Conservation (phyloP, 345 rosid genomes). For the Camelina neglecta region DNA sequence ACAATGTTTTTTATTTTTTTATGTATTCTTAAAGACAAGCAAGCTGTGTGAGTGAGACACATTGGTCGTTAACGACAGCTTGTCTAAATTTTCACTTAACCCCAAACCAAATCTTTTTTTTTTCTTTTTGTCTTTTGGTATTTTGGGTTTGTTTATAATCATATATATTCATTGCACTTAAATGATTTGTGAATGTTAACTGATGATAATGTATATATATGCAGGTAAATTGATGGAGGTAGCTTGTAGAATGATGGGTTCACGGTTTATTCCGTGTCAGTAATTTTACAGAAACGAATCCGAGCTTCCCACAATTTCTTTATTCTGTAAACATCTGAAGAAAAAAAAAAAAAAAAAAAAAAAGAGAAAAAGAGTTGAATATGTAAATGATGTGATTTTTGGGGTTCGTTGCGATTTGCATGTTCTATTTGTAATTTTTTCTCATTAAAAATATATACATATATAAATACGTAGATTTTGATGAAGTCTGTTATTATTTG, state of each 20-base stretch:
- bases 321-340: slow-evolving; percentile 45
- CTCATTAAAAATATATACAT: slow-evolving; percentile 4
- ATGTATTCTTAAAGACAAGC: slow-evolving; percentile 42
- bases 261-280: slow-evolving; percentile 65
- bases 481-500: slow-evolving; percentile 27
- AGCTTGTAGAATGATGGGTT: slow-evolving; percentile 78
- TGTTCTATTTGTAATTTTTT: slow-evolving; percentile 35
- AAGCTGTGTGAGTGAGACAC: slow-evolving; percentile 63
- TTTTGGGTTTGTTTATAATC: slow-evolving; percentile 6
- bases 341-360: not conserved
- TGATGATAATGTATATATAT: slow-evolving; percentile 8
- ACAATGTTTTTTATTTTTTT: not conserved
- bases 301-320: slow-evolving; percentile 35
- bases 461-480: slow-evolving; percentile 42
- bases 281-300: slow-evolving; percentile 42
- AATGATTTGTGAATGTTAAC: not conserved
- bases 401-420: slow-evolving; percentile 42
- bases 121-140: slow-evolving; percentile 1
- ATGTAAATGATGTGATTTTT: slow-evolving; percentile 50
- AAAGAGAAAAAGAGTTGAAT: slow-evolving; percentile 17
- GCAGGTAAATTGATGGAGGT: slow-evolving; percentile 94
- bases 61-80: slow-evolving; percentile 45
- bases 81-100: slow-evolving; percentile 41
- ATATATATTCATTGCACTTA: slow-evolving; percentile 12
- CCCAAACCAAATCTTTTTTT: slow-evolving; percentile 28